Evolutionary conservation across 163 green algal species (phyloP).

Genomic region (Scenedesmus sp.): DNA sequence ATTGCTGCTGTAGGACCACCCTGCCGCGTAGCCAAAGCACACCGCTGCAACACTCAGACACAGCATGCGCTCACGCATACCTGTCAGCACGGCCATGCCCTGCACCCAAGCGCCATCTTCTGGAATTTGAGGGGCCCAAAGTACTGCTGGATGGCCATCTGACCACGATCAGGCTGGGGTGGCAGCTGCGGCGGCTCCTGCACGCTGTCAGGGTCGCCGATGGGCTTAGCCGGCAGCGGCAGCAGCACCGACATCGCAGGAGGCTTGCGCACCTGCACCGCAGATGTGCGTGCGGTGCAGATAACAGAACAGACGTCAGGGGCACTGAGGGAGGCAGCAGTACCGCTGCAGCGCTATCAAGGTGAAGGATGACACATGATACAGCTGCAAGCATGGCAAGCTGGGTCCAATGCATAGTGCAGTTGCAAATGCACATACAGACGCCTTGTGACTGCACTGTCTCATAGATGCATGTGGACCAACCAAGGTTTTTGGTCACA

Average conservation of each 20-base stretch:
- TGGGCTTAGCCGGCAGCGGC: constrained; percentile 19
- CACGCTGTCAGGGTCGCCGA: constrained; percentile 1
- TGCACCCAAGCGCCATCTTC: constrained; percentile 44
- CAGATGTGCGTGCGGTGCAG: background rate
- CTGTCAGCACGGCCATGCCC: constrained; percentile 27
- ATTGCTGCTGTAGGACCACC: too few species aligned
- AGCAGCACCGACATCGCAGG: constrained; percentile 41
- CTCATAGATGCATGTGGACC: too few species aligned
- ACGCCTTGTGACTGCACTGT: too few species aligned
- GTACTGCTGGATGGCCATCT: constrained; percentile 52
- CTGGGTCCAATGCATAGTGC: too few species aligned
- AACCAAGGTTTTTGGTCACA: too few species aligned
- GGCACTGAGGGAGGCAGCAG: too few species aligned
- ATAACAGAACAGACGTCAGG: too few species aligned
- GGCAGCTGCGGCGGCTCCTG: background rate
- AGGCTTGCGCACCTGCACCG: constrained; percentile 42
- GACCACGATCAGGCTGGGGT: background rate
- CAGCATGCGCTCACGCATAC: background rate
- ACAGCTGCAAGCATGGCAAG: too few species aligned
- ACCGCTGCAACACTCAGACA: background rate
- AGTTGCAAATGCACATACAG: too few species aligned
- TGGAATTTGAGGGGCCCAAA: constrained; percentile 43
- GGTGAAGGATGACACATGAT: too few species aligned
- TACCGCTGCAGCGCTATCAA: too few species aligned
- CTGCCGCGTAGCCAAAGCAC: too few species aligned